phyloP scores from a whole-genome alignment of 1,139 yeast species.

The Pichia sp. region DNA sequence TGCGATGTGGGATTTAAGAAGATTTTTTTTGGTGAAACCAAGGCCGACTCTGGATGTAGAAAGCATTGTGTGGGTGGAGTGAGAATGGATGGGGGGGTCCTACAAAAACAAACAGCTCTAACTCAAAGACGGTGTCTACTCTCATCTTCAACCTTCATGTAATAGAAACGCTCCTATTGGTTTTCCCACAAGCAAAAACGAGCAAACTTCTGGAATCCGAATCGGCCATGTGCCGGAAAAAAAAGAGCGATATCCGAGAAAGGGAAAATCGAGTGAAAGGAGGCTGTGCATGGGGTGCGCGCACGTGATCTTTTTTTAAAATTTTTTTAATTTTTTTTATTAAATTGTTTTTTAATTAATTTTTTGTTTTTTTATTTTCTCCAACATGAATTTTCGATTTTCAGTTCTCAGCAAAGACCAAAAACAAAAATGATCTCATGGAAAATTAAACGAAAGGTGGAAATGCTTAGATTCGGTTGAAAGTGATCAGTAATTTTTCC shows the following conservation, averaged over 20 bases:
- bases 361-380: background rate
- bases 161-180: background rate
- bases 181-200: background rate
- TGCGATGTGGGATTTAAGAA: constrained; percentile 8
- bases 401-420: no score
- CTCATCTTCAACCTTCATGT: background rate
- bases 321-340: no score
- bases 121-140: background rate
- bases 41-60: constrained; percentile 19
- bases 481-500: no score
- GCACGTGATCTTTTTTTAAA: background rate
- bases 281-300: background rate
- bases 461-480: no score
- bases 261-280: no score
- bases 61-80: background rate
- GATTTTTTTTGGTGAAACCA: constrained; percentile 14
- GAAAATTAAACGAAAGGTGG: no score
- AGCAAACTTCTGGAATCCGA: background rate
- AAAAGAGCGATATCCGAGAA: background rate
- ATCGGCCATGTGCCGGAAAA: background rate
- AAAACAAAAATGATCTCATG: no score
- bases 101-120: background rate
- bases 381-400: background rate
- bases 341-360: no score
- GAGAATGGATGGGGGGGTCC: constrained; percentile 1